Evolutionary conservation across 495 filamentous ascomycete genomes (phyloP), one percentile per base, ranked within the genome.

Genomic region (Terfezia claveryi): DNA sequence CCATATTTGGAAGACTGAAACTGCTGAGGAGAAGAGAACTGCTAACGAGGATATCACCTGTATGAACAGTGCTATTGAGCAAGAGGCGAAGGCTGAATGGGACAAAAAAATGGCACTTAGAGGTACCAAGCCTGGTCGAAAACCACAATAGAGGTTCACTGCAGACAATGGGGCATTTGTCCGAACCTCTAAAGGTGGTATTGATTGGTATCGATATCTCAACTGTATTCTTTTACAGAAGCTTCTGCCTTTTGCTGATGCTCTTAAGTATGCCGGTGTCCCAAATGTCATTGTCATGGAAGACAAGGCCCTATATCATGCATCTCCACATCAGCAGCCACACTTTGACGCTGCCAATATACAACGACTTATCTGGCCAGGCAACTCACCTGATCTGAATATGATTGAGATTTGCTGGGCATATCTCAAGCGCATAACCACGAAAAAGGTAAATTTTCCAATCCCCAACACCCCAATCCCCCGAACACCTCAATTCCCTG

Each of bases 1-100:
- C 55, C 49, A 68, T 67, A 57, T 61, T 11, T 2, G 2, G 38
- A 44, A 44, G 38, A 10, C 38, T 11, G 38, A 44, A 44, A 44
- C 38, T 10, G 38, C 16, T 11, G 10, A 44, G 1, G 0, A 44
- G 16, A 44, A 16, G 38, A 44, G 38, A 44, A 16, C 10, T 10
- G 38, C 38, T 11, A 16, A 44, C 10, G 0, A 11, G 10, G 38
- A 11, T 16, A 10, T 44, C 10, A 16, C 38, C 38, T 10, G 16
- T 44, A 44, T 44, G 10, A 44, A 44, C 2, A 44, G 38, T 10
- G 2, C 10, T 11, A 11, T 44, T 11, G 38, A 44, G 2, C 2
- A 10, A 11, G 16, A 11, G 10, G 2, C 0, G 2, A 44, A 44
- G 16, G 38, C 38, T 10, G 38, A 44, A 44, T 44, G 2, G 38